phyloP scores from a whole-genome alignment of 441 rosid genomes.

The Daphne laureola region DNA sequence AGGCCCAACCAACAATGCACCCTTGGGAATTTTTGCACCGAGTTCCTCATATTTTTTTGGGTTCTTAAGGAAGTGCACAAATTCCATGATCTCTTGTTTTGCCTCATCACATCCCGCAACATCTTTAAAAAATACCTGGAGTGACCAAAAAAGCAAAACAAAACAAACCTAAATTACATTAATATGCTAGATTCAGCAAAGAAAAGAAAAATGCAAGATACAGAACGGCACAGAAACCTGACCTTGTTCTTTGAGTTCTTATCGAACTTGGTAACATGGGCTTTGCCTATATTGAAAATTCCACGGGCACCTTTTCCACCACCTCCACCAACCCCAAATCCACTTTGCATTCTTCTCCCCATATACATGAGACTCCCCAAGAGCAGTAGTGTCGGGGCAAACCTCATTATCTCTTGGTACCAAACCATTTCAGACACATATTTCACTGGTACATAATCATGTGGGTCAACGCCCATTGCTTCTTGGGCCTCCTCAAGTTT shows the following conservation, averaged over 20 bases:
- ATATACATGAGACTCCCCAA: slow-evolving; percentile 47
- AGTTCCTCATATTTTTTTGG: slow-evolving; percentile 70
- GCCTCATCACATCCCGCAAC: slow-evolving; percentile 85
- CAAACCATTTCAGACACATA: slow-evolving; percentile 52
- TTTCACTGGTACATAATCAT: slow-evolving; percentile 52
- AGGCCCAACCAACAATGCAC: slow-evolving; percentile 70
- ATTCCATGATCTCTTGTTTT: slow-evolving; percentile 75
- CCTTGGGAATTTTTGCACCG: slow-evolving; percentile 72
- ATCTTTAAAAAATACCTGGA: slow-evolving; percentile 54
- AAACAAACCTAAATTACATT: not conserved
- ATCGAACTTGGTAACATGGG: slow-evolving; percentile 56
- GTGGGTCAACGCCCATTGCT: slow-evolving; percentile 49
- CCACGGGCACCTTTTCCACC: slow-evolving; percentile 63
- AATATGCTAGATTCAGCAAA: not conserved
- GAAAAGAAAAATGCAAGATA: not conserved
- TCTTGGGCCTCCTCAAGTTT: slow-evolving; percentile 70
- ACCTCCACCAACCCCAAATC: slow-evolving; percentile 54
- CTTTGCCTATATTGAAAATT: slow-evolving; percentile 76
- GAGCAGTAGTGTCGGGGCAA: slow-evolving; percentile 52
- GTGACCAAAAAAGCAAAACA: slow-evolving; percentile 8
- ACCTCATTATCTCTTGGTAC: slow-evolving; percentile 55
- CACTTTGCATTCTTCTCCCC: slow-evolving; percentile 57
- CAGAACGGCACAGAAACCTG: slow-evolving; percentile 10
- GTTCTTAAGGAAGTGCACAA: slow-evolving; percentile 69
- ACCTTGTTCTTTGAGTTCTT: slow-evolving; percentile 77